phyloP scores from a whole-genome alignment of 2,329 filamentous ascomycete species.

The Aureobasidium sp. region DNA sequence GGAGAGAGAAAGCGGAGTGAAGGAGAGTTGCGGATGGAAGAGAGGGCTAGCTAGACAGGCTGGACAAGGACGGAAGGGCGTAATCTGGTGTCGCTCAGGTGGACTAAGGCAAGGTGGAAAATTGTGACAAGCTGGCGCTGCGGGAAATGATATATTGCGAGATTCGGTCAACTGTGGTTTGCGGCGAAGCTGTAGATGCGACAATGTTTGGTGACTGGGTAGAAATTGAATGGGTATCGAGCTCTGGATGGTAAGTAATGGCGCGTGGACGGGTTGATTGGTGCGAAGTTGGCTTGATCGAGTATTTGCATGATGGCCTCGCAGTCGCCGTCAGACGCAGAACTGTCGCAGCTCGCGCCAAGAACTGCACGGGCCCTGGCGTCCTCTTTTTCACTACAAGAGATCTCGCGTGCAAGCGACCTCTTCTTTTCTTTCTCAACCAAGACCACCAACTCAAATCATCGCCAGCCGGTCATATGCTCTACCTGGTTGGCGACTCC shows the following conservation, averaged over 20 bases:
- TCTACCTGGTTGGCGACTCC: conserved; percentile 62
- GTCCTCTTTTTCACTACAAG: conserved; percentile 17
- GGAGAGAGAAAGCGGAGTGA: neutral
- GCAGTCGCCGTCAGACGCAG: conserved; percentile 8
- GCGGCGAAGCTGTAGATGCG: neutral
- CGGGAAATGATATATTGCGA: neutral
- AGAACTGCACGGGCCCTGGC: conserved; percentile 12
- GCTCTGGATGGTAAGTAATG: neutral
- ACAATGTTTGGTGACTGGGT: neutral
- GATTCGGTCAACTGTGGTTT: neutral
- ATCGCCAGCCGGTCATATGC: conserved; percentile 53
- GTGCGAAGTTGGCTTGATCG: neutral
- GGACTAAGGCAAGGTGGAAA: conserved; percentile 5
- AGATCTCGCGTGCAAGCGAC: conserved; percentile 18
- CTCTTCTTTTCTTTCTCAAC: conserved; percentile 36
- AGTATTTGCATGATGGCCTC: conserved; percentile 8
- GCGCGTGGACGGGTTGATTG: neutral
- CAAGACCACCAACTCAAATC: conserved; percentile 71
- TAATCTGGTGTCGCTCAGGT: neutral
- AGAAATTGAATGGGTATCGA: neutral
- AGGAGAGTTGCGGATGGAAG: neutral
- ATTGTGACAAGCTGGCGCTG: conserved; percentile 13
- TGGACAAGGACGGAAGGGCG: conserved; percentile 11
- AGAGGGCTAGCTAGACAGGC: conserved; percentile 12
- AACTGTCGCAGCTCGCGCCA: conserved; percentile 11